These are phyloP conservation scores for Candida sojae DNA, from an alignment of 1,139 yeast genomes.

Conservation along the genomic window DNA sequence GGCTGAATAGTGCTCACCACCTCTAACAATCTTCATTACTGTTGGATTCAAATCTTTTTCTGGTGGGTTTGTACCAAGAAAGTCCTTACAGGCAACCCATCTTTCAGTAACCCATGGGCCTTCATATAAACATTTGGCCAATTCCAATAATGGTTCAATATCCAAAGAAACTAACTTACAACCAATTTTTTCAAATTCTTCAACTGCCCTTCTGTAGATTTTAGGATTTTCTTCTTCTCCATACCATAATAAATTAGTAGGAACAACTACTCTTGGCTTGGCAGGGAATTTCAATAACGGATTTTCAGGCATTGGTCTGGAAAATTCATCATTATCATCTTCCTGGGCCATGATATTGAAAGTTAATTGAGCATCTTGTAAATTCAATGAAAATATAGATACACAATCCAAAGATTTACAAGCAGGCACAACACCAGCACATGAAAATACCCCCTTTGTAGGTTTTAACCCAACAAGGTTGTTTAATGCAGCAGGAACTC, in stretches of 20 bases:
- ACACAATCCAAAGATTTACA: slow-evolving; percentile 94
- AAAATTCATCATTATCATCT: slow-evolving; percentile 79
- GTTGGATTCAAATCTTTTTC: slow-evolving; percentile 75
- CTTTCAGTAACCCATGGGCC: slow-evolving; percentile 99
- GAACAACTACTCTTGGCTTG: slow-evolving; percentile 74
- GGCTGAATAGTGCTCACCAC: slow-evolving; percentile 78
- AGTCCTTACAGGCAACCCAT: slow-evolving; percentile 77
- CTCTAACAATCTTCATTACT: slow-evolving; percentile 71
- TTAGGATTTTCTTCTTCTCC: slow-evolving; percentile 79
- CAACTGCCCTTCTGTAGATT: slow-evolving; percentile 63
- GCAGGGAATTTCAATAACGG: slow-evolving; percentile 61
- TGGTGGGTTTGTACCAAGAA: slow-evolving; percentile 75
- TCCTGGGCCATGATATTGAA: slow-evolving; percentile 70
- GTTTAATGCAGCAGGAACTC: slow-evolving; percentile 97
- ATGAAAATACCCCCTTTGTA: slow-evolving; percentile 81
- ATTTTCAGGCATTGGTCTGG: slow-evolving; percentile 69
- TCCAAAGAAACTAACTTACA: slow-evolving; percentile 59
- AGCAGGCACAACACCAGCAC: slow-evolving; percentile 94
- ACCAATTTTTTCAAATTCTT: slow-evolving; percentile 58
- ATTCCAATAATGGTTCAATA: slow-evolving; percentile 71
- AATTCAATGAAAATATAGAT: slow-evolving; percentile 74
- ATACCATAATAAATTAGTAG: slow-evolving; percentile 71
- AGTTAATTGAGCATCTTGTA: slow-evolving; percentile 79
- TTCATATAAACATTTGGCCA: slow-evolving; percentile 90
- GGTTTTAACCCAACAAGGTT: slow-evolving; percentile 92